These are phyloP conservation scores for Pyricularia grisea DNA, from an alignment of 2,329 filamentous ascomycete species.

Conservation along the genomic window DNA sequence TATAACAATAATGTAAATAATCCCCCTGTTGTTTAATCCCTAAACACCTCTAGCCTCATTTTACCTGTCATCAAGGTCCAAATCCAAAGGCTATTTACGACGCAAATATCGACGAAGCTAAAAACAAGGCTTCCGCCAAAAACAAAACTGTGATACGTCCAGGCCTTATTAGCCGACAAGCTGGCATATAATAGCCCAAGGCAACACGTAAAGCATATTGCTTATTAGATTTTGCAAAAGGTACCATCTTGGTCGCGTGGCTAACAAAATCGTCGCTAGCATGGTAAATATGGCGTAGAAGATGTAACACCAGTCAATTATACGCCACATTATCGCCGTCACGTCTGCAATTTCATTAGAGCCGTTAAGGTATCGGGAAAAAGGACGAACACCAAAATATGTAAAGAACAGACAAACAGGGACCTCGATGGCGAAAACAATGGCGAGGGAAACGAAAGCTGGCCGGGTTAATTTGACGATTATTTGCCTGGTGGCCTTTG, in stretches of 20 bases:
- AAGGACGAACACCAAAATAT: constrained; percentile 45
- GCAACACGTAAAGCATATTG: constrained; percentile 59
- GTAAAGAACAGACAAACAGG: constrained; percentile 55
- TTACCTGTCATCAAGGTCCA: constrained; percentile 36
- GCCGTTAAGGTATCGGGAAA: constrained; percentile 52
- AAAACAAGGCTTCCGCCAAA: constrained; percentile 63
- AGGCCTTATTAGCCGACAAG: constrained; percentile 45
- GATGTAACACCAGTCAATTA: constrained; percentile 58
- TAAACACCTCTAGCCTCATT: constrained; percentile 25
- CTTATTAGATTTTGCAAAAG: constrained; percentile 56
- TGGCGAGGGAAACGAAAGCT: constrained; percentile 38
- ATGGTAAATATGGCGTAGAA: constrained; percentile 59
- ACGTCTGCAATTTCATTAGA: constrained; percentile 49
- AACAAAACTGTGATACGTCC: constrained; percentile 57
- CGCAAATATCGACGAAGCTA: constrained; percentile 47
- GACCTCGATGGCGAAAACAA: constrained; percentile 51
- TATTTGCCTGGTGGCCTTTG: constrained; percentile 8
- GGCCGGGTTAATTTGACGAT: constrained; percentile 34
- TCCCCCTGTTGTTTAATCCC: not conserved
- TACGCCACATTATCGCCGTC: constrained; percentile 55
- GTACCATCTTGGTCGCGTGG: constrained; percentile 58
- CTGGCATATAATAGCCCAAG: constrained; percentile 58
- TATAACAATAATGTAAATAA: too few relatives aligned
- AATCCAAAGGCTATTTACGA: constrained; percentile 41
- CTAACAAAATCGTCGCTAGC: constrained; percentile 53